Evolutionary conservation across 2,329 filamentous ascomycete genomes (phyloP).

Genomic region (Diaporthe caulivora): DNA sequence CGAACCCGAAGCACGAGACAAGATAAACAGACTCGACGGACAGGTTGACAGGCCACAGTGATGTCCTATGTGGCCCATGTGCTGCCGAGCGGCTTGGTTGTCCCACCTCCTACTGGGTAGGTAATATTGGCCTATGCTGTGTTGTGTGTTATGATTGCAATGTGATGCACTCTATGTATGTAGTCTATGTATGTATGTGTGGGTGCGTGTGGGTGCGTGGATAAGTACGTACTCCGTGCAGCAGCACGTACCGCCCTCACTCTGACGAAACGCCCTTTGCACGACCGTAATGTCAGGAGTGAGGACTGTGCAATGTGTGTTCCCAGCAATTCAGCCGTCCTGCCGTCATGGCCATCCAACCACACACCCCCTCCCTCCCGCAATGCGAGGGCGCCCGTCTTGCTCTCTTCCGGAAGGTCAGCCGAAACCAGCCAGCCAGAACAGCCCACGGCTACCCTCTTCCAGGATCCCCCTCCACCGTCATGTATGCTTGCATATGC

Average conservation of each 20-base stretch:
- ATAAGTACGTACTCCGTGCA: no score
- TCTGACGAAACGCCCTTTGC: slow-evolving; percentile 15
- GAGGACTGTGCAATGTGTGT: slow-evolving; percentile 4
- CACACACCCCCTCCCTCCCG: slow-evolving; percentile 31
- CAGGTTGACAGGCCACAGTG: slow-evolving; percentile 9
- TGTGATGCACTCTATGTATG: background rate
- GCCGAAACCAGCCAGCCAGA: slow-evolving; percentile 13
- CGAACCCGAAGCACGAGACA: background rate
- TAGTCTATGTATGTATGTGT: background rate
- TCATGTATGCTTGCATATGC: slow-evolving; percentile 24
- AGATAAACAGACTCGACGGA: background rate
- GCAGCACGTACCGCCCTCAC: no score
- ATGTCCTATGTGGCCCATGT: background rate
- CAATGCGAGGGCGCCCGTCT: slow-evolving; percentile 28
- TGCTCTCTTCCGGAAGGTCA: slow-evolving; percentile 27
- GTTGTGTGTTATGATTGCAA: background rate
- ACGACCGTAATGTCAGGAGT: background rate
- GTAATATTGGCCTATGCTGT: background rate
- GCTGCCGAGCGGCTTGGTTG: background rate
- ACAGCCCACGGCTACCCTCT: slow-evolving; percentile 1
- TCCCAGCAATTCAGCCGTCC: slow-evolving; percentile 14
- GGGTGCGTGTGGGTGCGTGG: no score
- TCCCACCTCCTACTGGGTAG: background rate
- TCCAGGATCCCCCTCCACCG: slow-evolving; percentile 16
- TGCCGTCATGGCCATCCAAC: slow-evolving; percentile 10